Percentiles rank a stretch among this genome's conserved stretches.
These are phyloP conservation scores for Picea sitchensis DNA, from an alignment of 75 land plant species.

Conservation along the genomic window DNA sequence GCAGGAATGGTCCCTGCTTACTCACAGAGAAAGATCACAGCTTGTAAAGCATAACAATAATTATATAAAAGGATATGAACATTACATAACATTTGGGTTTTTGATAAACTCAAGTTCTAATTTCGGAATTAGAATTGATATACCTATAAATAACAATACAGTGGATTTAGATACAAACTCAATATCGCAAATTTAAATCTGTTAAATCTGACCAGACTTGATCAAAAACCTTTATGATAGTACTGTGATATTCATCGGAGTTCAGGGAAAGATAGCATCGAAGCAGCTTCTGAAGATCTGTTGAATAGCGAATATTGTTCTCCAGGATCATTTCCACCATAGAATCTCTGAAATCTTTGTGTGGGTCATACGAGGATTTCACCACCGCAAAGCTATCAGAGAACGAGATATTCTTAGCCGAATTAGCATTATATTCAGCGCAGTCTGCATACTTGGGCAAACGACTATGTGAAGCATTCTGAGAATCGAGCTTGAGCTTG, in stretches of 20 bases:
- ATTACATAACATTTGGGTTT: no score
- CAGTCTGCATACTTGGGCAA: not conserved
- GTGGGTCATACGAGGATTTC: constrained; percentile 58
- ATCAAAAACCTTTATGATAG: constrained; percentile 61
- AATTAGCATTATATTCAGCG: not conserved
- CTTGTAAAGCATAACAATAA: no score
- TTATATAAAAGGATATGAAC: no score
- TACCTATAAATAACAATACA: no score
- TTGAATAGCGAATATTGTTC: constrained; percentile 32
- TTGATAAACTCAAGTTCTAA: no score
- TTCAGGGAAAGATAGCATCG: constrained; percentile 78
- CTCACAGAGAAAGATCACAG: no score
- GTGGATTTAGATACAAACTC: no score
- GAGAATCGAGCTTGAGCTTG: not conserved
- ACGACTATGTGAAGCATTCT: not conserved
- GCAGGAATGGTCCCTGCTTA: no score
- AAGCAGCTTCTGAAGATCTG: constrained; percentile 68
- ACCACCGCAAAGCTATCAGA: constrained; percentile 67
- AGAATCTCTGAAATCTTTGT: constrained; percentile 69
- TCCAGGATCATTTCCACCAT: constrained; percentile 85
- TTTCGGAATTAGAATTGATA: no score
- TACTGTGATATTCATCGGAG: constrained; percentile 60
- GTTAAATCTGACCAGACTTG: constrained; percentile 60
- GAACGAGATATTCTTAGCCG: not conserved
- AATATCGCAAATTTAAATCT: no score